These are phyloP conservation scores for Acanthamoeba castellanii DNA, from an alignment of 208 protist species.

Conservation along the genomic window DNA sequence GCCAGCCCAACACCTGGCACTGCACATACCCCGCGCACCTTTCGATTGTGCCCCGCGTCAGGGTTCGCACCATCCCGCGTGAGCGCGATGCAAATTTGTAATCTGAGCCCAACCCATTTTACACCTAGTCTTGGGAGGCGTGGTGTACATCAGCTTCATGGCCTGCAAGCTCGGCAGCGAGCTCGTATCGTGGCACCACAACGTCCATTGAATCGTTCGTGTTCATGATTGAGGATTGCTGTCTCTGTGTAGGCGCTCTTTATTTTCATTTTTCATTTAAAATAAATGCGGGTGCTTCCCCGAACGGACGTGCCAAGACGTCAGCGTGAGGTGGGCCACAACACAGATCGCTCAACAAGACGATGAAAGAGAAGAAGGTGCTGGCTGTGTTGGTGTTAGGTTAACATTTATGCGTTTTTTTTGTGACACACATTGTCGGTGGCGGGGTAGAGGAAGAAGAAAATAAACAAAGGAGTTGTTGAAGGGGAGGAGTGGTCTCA, in stretches of 20 bases:
- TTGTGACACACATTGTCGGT: background rate
- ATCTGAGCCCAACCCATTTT: background rate
- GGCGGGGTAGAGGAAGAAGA: background rate
- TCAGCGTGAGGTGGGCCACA: background rate
- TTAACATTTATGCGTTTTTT: background rate
- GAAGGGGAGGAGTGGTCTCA: background rate
- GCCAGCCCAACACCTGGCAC: slow-evolving; percentile 68
- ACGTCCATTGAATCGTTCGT: slow-evolving; percentile 13
- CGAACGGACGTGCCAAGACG: background rate
- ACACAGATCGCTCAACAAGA: too few species aligned
- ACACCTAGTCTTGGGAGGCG: too few species aligned
- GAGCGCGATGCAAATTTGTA: background rate
- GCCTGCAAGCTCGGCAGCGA: slow-evolving; percentile 36
- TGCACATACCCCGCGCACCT: slow-evolving; percentile 76
- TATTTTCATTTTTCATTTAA: background rate
- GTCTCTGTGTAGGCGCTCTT: background rate
- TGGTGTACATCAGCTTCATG: slow-evolving; percentile 57
- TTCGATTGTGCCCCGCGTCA: background rate
- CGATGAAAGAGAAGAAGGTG: too few species aligned
- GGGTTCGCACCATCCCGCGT: background rate
- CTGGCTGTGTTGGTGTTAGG: background rate
- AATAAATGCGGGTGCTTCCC: background rate
- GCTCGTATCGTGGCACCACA: background rate
- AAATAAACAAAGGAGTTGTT: background rate
- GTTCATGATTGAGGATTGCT: background rate